Base-by-base conservation (phyloP, 371 early-diverging fungal genomes). In the Synchytrium microbalum region DNA sequence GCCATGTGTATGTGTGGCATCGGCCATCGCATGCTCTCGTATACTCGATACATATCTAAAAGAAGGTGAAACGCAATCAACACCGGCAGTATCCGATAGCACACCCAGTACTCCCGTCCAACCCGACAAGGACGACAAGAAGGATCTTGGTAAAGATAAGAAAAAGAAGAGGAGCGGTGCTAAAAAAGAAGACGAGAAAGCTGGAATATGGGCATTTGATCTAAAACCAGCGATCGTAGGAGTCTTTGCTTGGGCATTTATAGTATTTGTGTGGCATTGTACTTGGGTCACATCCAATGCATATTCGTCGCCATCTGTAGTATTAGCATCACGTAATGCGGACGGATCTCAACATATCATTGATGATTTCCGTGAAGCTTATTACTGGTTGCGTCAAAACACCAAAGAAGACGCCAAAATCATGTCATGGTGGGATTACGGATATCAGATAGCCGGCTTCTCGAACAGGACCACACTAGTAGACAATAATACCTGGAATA, bases 401-500 rank as follows among this genome's bases (percentile, higher is more conserved):
- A 93, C 98, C 0, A 79, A 85, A 53, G 82, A 86, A 32, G 89
- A 95, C 68, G 92, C 94, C 68, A 95, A 93, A 79, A 86, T 99
- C 67, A 83, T 98, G 82, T 90, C 96, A 13, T 99, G 99, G 99
- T 99, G 99, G 99, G 99, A 99, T 79, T 99, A 99, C 71, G 99
- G 99, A 5, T 99, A 99, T 77, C 99, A 99, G 81, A 92, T 99
- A 68, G 94, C 99, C 0, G 99, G 99, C 33, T 94, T 99, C 93
- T 90, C 98, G 28, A 91, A 96, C 72, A 86, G 99, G 30, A 89
- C 95, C 0, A 93, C 93, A 0, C 77, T 99, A 28, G 98, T 99
- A 25, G 99, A 99, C 79, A 99, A 99, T 86, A 99, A 99, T 76
- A 99, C 99, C 0, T 99, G 99, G 98, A 99, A 99, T 84, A 98